phyloP scores from a whole-genome alignment of 345 rosid genomes.

The Noccaea caerulescens region DNA sequence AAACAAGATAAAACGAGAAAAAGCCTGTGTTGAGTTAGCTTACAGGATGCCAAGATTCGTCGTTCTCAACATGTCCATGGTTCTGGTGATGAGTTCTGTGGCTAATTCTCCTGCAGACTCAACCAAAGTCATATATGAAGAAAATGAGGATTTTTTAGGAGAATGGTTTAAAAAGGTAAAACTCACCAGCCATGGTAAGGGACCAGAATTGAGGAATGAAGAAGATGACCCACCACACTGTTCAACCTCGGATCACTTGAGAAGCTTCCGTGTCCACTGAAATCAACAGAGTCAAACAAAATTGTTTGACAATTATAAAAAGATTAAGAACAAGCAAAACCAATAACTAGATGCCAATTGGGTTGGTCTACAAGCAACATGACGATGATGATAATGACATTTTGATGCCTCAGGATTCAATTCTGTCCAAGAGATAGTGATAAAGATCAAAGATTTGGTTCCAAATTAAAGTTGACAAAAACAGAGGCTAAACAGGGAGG shows the following conservation, averaged over 20 bases:
- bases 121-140: constrained; percentile 24
- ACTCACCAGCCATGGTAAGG: constrained; percentile 96
- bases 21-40: not conserved
- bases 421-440: constrained; percentile 1
- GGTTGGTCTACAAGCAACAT: constrained; percentile 21
- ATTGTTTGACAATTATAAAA: constrained; percentile 10
- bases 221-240: constrained; percentile 79
- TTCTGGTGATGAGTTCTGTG: constrained; percentile 97
- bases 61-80: constrained; percentile 95
- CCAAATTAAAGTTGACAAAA: constrained; percentile 29
- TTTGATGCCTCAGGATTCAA: not conserved
- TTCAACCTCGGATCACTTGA: constrained; percentile 70
- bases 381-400: constrained; percentile 19
- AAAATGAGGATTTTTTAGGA: not conserved
- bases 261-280: constrained; percentile 96
- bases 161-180: constrained; percentile 10
- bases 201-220: constrained; percentile 89
- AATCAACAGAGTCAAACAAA: not conserved
- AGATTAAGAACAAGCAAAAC: constrained; percentile 17
- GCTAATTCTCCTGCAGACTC: constrained; percentile 76
- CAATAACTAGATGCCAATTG: constrained; percentile 18
- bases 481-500: constrained; percentile 14
- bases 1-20: constrained; percentile 1
- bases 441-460: constrained; percentile 1
- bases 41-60: constrained; percentile 96